phyloP scores from a whole-genome alignment of 2,329 filamentous ascomycete species.

The Epichloe glyceriae region DNA sequence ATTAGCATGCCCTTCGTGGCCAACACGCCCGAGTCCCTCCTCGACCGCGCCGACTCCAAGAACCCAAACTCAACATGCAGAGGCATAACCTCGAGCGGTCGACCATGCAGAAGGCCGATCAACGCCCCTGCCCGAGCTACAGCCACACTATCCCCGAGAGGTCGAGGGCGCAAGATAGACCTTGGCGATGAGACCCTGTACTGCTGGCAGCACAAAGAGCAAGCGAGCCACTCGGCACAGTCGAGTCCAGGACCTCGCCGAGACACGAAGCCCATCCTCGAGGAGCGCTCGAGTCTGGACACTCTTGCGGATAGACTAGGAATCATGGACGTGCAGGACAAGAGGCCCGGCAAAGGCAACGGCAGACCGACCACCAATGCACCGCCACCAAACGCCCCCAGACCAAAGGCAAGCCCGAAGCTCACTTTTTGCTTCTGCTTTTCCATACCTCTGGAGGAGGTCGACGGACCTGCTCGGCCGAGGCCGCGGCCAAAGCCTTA shows the following conservation, averaged over 20 bases:
- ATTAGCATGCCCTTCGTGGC: conserved; percentile 26
- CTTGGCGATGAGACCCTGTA: conserved; percentile 52
- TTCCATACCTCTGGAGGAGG: conserved; percentile 32
- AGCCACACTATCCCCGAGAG: conserved; percentile 8
- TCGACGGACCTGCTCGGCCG: conserved; percentile 21
- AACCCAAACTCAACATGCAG: conserved; percentile 75
- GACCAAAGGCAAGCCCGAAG: conserved; percentile 18
- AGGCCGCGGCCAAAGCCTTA: conserved; percentile 29
- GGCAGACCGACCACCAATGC: conserved; percentile 14
- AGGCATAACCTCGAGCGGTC: conserved; percentile 72
- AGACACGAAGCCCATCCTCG: conserved; percentile 39
- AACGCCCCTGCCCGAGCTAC: conserved; percentile 15
- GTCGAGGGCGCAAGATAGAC: conserved; percentile 25
- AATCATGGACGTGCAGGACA: conserved; percentile 49
- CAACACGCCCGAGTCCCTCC: conserved; percentile 64
- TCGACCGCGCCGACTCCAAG: conserved; percentile 72
- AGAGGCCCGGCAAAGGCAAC: conserved; percentile 12
- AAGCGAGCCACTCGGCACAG: conserved; percentile 43
- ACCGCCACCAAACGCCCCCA: conserved; percentile 10
- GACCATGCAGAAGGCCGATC: conserved; percentile 66
- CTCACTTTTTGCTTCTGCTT: conserved; percentile 40
- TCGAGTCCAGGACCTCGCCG: conserved; percentile 32
- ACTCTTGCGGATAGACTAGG: conserved; percentile 72
- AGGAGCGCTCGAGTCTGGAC: conserved; percentile 67
- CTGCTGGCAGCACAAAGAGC: conserved; percentile 93